Evolutionary conservation across 306 rosid genomes (phyloP).

Genomic region (Cicer pinnatifidum): DNA sequence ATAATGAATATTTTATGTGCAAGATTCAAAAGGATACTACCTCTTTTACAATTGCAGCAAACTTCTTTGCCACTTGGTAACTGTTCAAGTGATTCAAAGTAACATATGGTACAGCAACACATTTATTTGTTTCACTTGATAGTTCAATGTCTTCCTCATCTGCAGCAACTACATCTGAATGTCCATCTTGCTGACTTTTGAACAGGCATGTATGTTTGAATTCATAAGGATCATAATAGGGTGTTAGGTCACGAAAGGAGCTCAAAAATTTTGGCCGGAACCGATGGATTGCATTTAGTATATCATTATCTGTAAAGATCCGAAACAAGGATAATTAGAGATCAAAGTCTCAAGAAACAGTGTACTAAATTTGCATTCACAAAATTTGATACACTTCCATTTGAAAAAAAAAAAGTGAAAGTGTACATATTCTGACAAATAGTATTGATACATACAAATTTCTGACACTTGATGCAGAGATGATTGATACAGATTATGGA

Average conservation of each 20-base stretch:
- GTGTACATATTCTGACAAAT: conserved; percentile 25
- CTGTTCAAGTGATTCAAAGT: conserved; percentile 51
- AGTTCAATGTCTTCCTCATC: conserved; percentile 52
- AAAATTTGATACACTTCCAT: background rate
- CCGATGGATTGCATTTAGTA: conserved; percentile 68
- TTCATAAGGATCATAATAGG: conserved; percentile 58
- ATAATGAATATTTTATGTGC: conserved; percentile 9
- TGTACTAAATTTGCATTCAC: background rate
- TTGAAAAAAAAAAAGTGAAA: conserved; percentile 21
- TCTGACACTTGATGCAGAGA: conserved; percentile 71
- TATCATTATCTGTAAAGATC: conserved; percentile 67
- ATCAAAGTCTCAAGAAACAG: conserved; percentile 3
- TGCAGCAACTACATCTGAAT: conserved; percentile 47
- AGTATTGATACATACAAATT: conserved; percentile 63
- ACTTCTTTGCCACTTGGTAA: conserved; percentile 59
- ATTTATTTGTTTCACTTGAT: conserved; percentile 58
- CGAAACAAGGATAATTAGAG: background rate
- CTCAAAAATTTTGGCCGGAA: conserved; percentile 76
- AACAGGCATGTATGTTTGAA: conserved; percentile 64
- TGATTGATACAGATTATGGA: conserved; percentile 71
- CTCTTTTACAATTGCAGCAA: conserved; percentile 68
- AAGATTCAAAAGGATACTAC: conserved; percentile 53
- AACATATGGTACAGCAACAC: conserved; percentile 69
- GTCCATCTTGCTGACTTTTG: conserved; percentile 50
- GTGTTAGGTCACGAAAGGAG: conserved; percentile 56